Evolutionary conservation across 1,284 basidiomycete genomes (phyloP), one percentile per base, ranked within the genome.

Genomic region (Pseudozyma flocculosa): DNA sequence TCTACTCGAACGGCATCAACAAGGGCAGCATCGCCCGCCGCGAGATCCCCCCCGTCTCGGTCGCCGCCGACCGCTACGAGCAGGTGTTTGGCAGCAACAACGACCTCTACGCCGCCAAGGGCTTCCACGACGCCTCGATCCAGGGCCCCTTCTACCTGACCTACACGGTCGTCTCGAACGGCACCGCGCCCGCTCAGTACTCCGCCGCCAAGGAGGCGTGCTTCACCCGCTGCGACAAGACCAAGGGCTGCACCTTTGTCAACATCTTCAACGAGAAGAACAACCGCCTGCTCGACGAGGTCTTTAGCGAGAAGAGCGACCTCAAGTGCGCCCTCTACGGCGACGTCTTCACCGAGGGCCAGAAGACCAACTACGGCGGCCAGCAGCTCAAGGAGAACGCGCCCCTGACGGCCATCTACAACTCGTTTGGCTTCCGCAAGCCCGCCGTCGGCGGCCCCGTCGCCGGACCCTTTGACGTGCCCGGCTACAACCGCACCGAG

Each of bases 241-340:
- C 40, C 37, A 21, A 17, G 15, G 54, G 45, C 30, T 66, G 63
- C 37, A 46, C 24, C 24, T 66, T 61, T 29, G 57, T 55, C 59
- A 66, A 66, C 58, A 18, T 63, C 21, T 63, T 59, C 54, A 55
- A 63, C 47, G 60, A 63, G 45, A 54, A 56, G 48, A 46, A 45
- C 40, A 29, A 34, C 22, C 22, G 34, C 29, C 21, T 29, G 29
- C 29, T 29, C 29, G 29, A 29, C 29, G 5, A 13, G 29, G 29
- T 29, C 7, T 29, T 29, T 29, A 29, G 29, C 29, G 29, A 29
- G 29, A 29, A 29, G 29, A 29, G 29, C 29, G 29, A 29, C 29
- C 29, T 29, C 29, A 29, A 29, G 29, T 29, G 29, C 13, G 29
- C 29, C 7, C 29, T 29, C 29, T 29, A 13, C 7, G 29, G 7